A percentile compares a stretch with the other conserved stretches of the same genome.
phyloP scores from a whole-genome alignment of 495 filamentous ascomycete species.

The Penicillium flavigenum region DNA sequence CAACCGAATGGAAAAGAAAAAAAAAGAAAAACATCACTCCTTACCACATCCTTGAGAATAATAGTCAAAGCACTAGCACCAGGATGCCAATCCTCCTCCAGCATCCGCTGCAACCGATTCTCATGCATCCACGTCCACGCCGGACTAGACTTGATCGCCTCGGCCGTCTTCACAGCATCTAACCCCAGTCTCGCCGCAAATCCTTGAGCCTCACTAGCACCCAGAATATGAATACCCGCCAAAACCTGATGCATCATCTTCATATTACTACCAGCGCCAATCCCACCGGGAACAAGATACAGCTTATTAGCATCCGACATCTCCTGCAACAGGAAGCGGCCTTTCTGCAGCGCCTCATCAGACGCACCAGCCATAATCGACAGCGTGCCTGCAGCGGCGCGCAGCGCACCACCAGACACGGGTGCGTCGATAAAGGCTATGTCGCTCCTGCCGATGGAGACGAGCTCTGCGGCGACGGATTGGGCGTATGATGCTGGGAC shows the following conservation, averaged over 20 bases:
- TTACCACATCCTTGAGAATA: constrained; percentile 73
- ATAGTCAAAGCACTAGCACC: constrained; percentile 68
- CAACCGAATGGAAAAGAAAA: background rate
- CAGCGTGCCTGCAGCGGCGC: constrained; percentile 73
- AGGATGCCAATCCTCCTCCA: constrained; percentile 64
- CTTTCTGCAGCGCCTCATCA: constrained; percentile 56
- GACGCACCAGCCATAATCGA: constrained; percentile 77
- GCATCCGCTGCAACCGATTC: constrained; percentile 67
- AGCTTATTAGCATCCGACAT: constrained; percentile 63
- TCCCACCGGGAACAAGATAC: constrained; percentile 69
- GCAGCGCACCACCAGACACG: constrained; percentile 72
- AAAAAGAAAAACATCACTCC: constrained; percentile 1
- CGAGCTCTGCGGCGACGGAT: constrained; percentile 56
- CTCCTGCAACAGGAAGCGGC: constrained; percentile 57
- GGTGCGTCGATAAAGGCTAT: constrained; percentile 71
- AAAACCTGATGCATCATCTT: constrained; percentile 86
- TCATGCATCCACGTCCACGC: constrained; percentile 81
- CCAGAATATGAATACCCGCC: constrained; percentile 72
- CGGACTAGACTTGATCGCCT: constrained; percentile 57
- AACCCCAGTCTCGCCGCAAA: constrained; percentile 68
- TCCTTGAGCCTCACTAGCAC: constrained; percentile 70
- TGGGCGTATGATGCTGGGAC: constrained; percentile 67
- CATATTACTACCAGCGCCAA: constrained; percentile 80
- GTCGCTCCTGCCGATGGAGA: constrained; percentile 55
- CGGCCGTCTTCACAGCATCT: constrained; percentile 55